Evolutionary conservation across 805 yeast species (phyloP).

Genomic region (Groenewaldozyma tartarivorans): DNA sequence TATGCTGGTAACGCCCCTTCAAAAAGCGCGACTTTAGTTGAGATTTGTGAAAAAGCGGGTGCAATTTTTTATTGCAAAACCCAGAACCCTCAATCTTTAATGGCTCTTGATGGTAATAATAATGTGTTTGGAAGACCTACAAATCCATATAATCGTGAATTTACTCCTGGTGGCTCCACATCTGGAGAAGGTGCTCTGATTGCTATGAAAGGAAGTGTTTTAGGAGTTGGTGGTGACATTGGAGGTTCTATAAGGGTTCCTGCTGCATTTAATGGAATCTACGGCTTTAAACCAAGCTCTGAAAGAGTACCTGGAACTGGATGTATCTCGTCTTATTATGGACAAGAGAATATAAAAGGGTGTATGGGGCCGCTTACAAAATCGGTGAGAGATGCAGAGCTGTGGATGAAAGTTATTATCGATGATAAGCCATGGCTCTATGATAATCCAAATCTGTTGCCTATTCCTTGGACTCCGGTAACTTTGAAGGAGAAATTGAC

Average conservation of each 20-base stretch:
- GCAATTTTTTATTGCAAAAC: slow-evolving; percentile 49
- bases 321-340: slow-evolving; percentile 25
- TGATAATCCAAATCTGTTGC: slow-evolving; percentile 6
- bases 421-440: slow-evolving; percentile 13
- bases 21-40: slow-evolving; percentile 30
- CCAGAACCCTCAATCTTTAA: slow-evolving; percentile 42
- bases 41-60: slow-evolving; percentile 35
- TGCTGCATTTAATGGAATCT: slow-evolving; percentile 34
- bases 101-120: slow-evolving; percentile 38
- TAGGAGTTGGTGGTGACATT: slow-evolving; percentile 47
- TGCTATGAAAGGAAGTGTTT: slow-evolving; percentile 34
- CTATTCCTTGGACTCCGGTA: slow-evolving; percentile 8
- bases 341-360: slow-evolving; percentile 56
- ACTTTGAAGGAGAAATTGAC: slow-evolving; percentile 1
- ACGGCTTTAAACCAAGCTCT: slow-evolving; percentile 39
- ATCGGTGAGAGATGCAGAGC: slow-evolving; percentile 52
- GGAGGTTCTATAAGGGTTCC: slow-evolving; percentile 48
- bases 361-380: slow-evolving; percentile 62
- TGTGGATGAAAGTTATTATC: slow-evolving; percentile 42
- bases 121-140: slow-evolving; percentile 37
- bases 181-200: slow-evolving; percentile 48
- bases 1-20: slow-evolving; percentile 18
- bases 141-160: slow-evolving; percentile 36
- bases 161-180: slow-evolving; percentile 45
- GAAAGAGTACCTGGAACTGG: slow-evolving; percentile 30